Conservation (phyloP, 106 monocot genomes). For the Acorus calamus region DNA sequence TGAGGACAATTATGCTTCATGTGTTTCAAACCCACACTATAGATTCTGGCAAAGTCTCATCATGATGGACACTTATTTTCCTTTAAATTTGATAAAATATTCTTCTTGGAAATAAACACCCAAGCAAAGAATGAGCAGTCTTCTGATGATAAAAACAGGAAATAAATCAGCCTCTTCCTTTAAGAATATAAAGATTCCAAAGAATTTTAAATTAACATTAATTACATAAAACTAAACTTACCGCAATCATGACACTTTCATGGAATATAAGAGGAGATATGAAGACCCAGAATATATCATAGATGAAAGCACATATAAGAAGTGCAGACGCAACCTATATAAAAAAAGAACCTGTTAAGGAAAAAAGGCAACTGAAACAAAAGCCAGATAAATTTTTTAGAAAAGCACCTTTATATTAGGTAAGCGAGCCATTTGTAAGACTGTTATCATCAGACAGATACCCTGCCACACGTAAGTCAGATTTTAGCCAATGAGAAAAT, state of each 20-base stretch:
- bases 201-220: no score
- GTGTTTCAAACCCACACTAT: no score
- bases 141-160: not conserved
- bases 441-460: slow-evolving; percentile 67
- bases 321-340: slow-evolving; percentile 78
- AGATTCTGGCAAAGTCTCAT: no score
- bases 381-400: not conserved
- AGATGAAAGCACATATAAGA: slow-evolving; percentile 61
- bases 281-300: slow-evolving; percentile 95
- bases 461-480: slow-evolving; percentile 27
- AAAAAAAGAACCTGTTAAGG: slow-evolving; percentile 1
- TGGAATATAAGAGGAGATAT: slow-evolving; percentile 72
- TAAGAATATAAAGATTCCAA: not conserved
- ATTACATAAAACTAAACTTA: slow-evolving; percentile 21
- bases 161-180: not conserved
- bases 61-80: no score
- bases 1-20: no score
- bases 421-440: slow-evolving; percentile 53
- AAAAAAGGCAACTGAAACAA: not conserved
- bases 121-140: no score
- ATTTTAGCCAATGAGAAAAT: not conserved
- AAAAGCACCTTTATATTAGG: slow-evolving; percentile 73
- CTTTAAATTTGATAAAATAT: no score
- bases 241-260: slow-evolving; percentile 79
- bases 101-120: no score